phyloP scores from a whole-genome alignment of 495 filamentous ascomycete species.

The Hyaloscypha variabilis region DNA sequence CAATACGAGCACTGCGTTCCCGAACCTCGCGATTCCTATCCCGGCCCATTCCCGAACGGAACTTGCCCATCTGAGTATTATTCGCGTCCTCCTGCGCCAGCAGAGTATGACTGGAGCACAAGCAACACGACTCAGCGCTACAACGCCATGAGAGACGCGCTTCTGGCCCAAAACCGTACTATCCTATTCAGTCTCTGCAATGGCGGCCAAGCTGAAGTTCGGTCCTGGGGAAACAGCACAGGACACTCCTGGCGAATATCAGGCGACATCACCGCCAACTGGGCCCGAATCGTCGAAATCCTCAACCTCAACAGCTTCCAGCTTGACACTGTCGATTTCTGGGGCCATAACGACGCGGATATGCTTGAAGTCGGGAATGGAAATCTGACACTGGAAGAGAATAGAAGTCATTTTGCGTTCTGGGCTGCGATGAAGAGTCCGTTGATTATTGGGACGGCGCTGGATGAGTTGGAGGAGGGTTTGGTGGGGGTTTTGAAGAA shows the following conservation, averaged over 20 bases:
- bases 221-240: slow-evolving; percentile 33
- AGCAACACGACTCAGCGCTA: slow-evolving; percentile 21
- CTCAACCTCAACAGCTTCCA: slow-evolving; percentile 55
- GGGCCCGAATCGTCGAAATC: slow-evolving; percentile 24
- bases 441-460: slow-evolving; percentile 50
- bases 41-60: neutral
- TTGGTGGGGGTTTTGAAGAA: slow-evolving; percentile 47
- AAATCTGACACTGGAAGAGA: slow-evolving; percentile 38
- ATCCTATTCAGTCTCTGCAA: slow-evolving; percentile 43
- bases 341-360: slow-evolving; percentile 58
- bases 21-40: neutral
- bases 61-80: slow-evolving; percentile 20
- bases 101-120: slow-evolving; percentile 23
- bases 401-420: slow-evolving; percentile 53
- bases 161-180: slow-evolving; percentile 34
- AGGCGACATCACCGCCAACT: slow-evolving; percentile 37
- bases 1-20: slow-evolving; percentile 23
- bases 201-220: slow-evolving; percentile 36
- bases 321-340: slow-evolving; percentile 51
- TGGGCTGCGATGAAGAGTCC: slow-evolving; percentile 58
- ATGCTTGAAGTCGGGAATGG: slow-evolving; percentile 52
- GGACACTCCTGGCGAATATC: slow-evolving; percentile 37
- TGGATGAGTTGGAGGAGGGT: slow-evolving; percentile 37
- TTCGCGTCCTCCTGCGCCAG: slow-evolving; percentile 6
- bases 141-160: slow-evolving; percentile 39